Evolutionary conservation across 208 protist species (phyloP).

Genomic region (Crithidia expoeki): DNA sequence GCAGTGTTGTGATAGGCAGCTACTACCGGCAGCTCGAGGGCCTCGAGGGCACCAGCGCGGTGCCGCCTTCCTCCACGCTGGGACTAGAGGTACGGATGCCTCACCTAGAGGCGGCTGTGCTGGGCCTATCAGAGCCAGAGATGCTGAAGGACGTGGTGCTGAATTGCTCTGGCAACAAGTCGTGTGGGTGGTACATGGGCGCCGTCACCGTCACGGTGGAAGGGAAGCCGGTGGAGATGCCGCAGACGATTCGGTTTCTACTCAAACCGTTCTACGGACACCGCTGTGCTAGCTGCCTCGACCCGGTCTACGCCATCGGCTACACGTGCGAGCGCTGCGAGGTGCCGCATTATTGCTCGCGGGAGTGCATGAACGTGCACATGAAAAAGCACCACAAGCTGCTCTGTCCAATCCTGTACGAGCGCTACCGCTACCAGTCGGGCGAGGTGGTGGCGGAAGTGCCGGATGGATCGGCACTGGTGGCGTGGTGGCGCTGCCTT

Average conservation of each 20-base stretch:
- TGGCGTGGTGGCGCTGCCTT: constrained; percentile 84
- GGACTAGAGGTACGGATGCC: constrained; percentile 82
- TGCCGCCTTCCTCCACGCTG: constrained; percentile 46
- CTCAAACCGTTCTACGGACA: constrained; percentile 69
- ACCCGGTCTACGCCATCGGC: constrained; percentile 83
- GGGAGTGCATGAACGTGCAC: constrained; percentile 75
- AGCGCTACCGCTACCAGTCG: constrained; percentile 63
- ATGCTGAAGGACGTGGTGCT: constrained; percentile 71
- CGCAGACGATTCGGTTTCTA: constrained; percentile 72
- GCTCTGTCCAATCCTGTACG: constrained; percentile 66
- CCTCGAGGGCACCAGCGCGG: constrained; percentile 25
- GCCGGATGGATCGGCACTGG: constrained; percentile 64
- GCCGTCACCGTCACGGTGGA: constrained; percentile 47
- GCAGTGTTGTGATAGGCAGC: constrained; percentile 66
- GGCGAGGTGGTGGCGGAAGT: constrained; percentile 70
- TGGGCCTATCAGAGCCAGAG: constrained; percentile 60
- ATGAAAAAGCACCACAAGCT: constrained; percentile 71
- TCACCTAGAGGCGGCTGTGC: constrained; percentile 61
- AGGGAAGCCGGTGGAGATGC: constrained; percentile 38
- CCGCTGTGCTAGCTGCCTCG: constrained; percentile 84
- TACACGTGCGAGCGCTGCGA: constrained; percentile 84
- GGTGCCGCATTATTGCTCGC: constrained; percentile 80
- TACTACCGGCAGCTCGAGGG: constrained; percentile 45
- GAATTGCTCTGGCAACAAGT: constrained; percentile 73
- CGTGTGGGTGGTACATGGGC: constrained; percentile 85